Conservation (phyloP, 192 early-diverging fungal species). For the Entophlyctis luteolus region DNA sequence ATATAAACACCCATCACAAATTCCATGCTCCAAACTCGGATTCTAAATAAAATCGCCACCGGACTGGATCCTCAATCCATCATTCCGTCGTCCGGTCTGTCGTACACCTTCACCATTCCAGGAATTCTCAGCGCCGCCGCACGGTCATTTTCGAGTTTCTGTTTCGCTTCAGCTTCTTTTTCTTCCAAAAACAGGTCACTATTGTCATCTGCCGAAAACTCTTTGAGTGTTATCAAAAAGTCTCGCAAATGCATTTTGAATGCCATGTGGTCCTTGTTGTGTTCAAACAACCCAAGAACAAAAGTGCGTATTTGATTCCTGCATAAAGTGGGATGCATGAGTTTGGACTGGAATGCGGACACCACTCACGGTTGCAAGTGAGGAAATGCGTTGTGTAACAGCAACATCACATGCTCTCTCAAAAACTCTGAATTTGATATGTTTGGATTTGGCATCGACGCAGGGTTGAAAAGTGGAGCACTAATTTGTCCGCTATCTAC, state of each 20-base stretch:
- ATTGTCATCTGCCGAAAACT: slow-evolving; percentile 86
- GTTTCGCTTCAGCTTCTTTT: slow-evolving; percentile 76
- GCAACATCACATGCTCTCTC: slow-evolving; percentile 74
- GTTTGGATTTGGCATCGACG: slow-evolving; percentile 65
- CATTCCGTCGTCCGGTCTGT: slow-evolving; percentile 46
- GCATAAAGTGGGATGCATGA: not conserved
- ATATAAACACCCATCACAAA: too few relatives aligned
- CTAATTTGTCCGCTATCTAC: slow-evolving; percentile 78
- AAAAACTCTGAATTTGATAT: slow-evolving; percentile 80
- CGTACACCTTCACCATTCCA: slow-evolving; percentile 89
- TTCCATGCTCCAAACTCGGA: not conserved
- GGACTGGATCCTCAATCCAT: slow-evolving; percentile 33
- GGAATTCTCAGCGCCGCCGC: slow-evolving; percentile 83
- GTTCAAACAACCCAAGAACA: slow-evolving; percentile 80
- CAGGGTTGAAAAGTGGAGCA: slow-evolving; percentile 80
- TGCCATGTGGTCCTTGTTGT: slow-evolving; percentile 68
- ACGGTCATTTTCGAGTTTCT: slow-evolving; percentile 73
- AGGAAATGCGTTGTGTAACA: slow-evolving; percentile 85
- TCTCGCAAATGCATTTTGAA: slow-evolving; percentile 95
- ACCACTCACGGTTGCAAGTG: slow-evolving; percentile 73
- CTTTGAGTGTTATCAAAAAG: slow-evolving; percentile 73
- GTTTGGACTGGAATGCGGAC: not conserved
- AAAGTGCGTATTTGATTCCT: slow-evolving; percentile 82
- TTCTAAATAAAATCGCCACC: not conserved
- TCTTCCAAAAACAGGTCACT: slow-evolving; percentile 82